Conservation (phyloP, 371 early-diverging fungal genomes). For the Mucor indicus region DNA sequence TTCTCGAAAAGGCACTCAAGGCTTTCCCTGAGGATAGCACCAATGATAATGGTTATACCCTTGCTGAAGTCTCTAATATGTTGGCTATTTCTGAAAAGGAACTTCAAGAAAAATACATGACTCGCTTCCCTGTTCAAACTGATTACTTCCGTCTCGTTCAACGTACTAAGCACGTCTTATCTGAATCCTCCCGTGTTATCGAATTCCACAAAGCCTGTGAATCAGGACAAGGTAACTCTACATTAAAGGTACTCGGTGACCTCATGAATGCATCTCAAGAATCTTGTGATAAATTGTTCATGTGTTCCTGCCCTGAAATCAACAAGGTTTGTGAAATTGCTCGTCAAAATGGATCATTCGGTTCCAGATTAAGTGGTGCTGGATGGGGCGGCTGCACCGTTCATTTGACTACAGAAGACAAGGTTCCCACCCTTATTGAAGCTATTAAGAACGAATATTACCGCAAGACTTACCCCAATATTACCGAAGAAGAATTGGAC, state of each 20-base stretch:
- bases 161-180: slow-evolving; percentile 81
- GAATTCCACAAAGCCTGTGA: slow-evolving; percentile 72
- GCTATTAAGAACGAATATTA: slow-evolving; percentile 72
- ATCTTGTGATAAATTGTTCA: slow-evolving; percentile 77
- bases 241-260: slow-evolving; percentile 58
- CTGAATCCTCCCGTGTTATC: slow-evolving; percentile 83
- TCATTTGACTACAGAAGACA: slow-evolving; percentile 70
- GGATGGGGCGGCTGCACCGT: slow-evolving; percentile 97
- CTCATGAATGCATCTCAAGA: slow-evolving; percentile 91
- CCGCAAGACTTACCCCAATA: slow-evolving; percentile 53
- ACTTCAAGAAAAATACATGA: slow-evolving; percentile 61
- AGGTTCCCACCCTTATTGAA: slow-evolving; percentile 61
- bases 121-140: slow-evolving; percentile 64
- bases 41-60: slow-evolving; percentile 52
- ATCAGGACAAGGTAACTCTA: slow-evolving; percentile 24
- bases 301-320: slow-evolving; percentile 89
- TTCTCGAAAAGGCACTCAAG: slow-evolving; percentile 15
- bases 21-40: slow-evolving; percentile 29
- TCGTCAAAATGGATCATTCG: slow-evolving; percentile 71
- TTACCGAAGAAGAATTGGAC: slow-evolving; percentile 48
- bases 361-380: slow-evolving; percentile 89
- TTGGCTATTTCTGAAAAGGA: slow-evolving; percentile 54
- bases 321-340: slow-evolving; percentile 78
- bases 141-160: slow-evolving; percentile 75
- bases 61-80: slow-evolving; percentile 61